Evolutionary conservation across 2,329 filamentous ascomycete genomes (phyloP).

Genomic region (Sclerotinia minor): DNA sequence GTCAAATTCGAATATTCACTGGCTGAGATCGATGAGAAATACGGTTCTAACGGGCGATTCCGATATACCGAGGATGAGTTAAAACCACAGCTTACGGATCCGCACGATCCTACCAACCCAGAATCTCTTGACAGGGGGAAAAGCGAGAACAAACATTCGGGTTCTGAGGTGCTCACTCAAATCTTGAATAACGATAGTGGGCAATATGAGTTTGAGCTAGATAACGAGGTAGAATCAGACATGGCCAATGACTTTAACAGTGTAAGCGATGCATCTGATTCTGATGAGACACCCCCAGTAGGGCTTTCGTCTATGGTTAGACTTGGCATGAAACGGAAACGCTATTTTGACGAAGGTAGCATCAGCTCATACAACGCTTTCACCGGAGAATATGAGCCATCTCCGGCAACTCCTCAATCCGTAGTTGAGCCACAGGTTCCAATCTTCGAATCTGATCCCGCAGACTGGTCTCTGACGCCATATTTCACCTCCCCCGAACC

Average conservation of each 20-base stretch:
- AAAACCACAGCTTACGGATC: conserved; percentile 15
- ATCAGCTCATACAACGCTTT: conserved; percentile 38
- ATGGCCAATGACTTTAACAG: conserved; percentile 36
- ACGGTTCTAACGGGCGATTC: conserved; percentile 38
- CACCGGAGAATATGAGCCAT: conserved; percentile 37
- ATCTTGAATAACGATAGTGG: conserved; percentile 47
- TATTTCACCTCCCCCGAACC: conserved; percentile 63
- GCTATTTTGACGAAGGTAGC: conserved; percentile 36
- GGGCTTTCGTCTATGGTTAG: conserved; percentile 54
- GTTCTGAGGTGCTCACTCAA: conserved; percentile 43
- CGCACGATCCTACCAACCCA: conserved; percentile 35
- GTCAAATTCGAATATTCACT: conserved; percentile 40
- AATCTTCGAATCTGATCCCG: conserved; percentile 40
- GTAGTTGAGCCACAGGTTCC: conserved; percentile 35
- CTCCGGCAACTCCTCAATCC: conserved; percentile 35
- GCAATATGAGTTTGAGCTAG: conserved; percentile 23
- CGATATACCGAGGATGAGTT: conserved; percentile 30
- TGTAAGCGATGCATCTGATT: conserved; percentile 55
- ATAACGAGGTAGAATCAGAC: conserved; percentile 33
- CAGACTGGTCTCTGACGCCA: conserved; percentile 49
- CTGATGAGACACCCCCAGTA: conserved; percentile 54
- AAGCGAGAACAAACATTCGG: conserved; percentile 25
- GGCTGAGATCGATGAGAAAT: conserved; percentile 40
- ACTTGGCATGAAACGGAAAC: conserved; percentile 40
- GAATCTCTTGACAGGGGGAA: conserved; percentile 36